Base-by-base conservation (phyloP, 352 stramenopile species). In the Elongisporangium undulatum region DNA sequence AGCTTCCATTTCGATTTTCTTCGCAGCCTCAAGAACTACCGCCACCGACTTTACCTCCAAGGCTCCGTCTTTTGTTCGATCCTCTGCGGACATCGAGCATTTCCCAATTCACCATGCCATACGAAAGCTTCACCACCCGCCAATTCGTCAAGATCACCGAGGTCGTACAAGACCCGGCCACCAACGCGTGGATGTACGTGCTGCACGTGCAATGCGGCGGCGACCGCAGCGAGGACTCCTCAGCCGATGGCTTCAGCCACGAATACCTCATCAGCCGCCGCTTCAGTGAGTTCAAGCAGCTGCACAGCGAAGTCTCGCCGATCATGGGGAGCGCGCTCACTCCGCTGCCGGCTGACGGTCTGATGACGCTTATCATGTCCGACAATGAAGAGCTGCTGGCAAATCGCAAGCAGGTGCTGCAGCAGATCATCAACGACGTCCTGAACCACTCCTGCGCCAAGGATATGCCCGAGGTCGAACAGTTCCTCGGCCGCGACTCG, bases 281-380 rank as follows among this genome's bases (percentile, higher is more conserved):
- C 58, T 90, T 90, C 65, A 82, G 75, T 53, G 81, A 90, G 58
- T 90, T 90, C 61, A 90, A 90, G 71, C 72, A 80, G 55, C 78
- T 90, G 26, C 78, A 90, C 67, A 63, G 69, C n/a, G 66, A 65
- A 12, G 59, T 90, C 21, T 58, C 68, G 51, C 72, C 76, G 8
- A 61, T 89, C 56, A 87, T 90, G 81, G 73, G 74, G 17, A 70
- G 82, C 60, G 63, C 69, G 53, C 74, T 85, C 63, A 82, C 76
- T 53, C 53, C 81, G 10, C 62, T 90, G 51, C 81, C 81, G 3
- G 78, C 82, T n/a, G 81, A 90, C 61, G 82, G 81, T 6, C 70
- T 90, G 39, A 82, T 90, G 66, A 90, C 81, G 49, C 77, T 90
- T 49, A 75, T 90, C 59, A 71, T 89, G 34, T 79, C 78, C 20